Conservation (phyloP, 139 green algal species). For the Zygnema circumcarinatum region DNA sequence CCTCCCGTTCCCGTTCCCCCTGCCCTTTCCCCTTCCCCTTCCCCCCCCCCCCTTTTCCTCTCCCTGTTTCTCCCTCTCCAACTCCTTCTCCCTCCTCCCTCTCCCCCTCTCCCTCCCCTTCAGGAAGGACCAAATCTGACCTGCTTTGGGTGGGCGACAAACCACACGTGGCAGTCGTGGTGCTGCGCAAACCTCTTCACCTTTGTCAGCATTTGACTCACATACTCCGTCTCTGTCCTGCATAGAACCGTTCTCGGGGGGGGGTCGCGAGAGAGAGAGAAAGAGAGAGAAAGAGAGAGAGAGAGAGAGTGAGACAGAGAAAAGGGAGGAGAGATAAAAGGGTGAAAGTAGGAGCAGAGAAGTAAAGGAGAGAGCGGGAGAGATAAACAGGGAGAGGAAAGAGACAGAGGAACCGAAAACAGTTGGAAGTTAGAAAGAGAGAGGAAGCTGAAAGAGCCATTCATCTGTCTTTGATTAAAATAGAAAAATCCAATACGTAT, state of each 20-base stretch:
- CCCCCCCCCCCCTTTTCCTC: too few relatives aligned
- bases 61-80: too few relatives aligned
- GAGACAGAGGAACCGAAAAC: background rate
- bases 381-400: conserved; percentile 2
- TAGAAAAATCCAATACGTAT: too few relatives aligned
- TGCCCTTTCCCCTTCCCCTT: too few relatives aligned
- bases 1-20: too few relatives aligned
- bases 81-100: too few relatives aligned
- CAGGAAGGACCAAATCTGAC: too few relatives aligned
- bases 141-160: conserved; percentile 92
- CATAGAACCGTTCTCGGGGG: background rate
- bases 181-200: conserved; percentile 80
- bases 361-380: background rate
- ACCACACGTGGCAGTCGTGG: conserved; percentile 93
- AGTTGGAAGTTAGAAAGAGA: background rate
- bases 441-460: background rate
- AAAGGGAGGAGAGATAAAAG: background rate
- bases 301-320: background rate
- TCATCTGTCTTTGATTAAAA: too few relatives aligned
- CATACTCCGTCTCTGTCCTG: conserved; percentile 91
- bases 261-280: background rate
- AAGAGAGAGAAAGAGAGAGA: conserved; percentile 32
- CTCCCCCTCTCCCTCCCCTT: too few relatives aligned
- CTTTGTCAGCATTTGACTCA: conserved; percentile 92
- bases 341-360: background rate